Evolutionary conservation across 768 basidiomycete genomes (phyloP).

Genomic region (Leccinum arenicola): DNA sequence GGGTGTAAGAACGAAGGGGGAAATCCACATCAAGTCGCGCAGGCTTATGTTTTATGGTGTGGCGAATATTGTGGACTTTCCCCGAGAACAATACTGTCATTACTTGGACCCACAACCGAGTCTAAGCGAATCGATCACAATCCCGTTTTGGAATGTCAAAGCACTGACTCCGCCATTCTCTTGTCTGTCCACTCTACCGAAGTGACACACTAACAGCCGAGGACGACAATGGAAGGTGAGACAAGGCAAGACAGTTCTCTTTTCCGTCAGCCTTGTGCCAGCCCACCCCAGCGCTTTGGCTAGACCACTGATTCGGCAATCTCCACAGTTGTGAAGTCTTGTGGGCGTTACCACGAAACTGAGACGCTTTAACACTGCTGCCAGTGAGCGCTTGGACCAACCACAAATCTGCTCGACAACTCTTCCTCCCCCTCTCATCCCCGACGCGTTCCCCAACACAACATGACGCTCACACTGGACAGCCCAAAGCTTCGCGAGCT

Average conservation of each 20-base stretch:
- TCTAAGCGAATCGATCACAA: slow-evolving; percentile 11
- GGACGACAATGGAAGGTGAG: slow-evolving; percentile 1
- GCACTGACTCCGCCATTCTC: slow-evolving; percentile 3
- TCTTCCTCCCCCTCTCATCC: neutral
- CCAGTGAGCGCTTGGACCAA: too few relatives aligned
- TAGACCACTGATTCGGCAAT: neutral
- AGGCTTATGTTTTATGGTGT: slow-evolving; percentile 10
- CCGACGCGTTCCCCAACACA: neutral
- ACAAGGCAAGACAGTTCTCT: neutral
- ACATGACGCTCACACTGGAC: slow-evolving; percentile 11
- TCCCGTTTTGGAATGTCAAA: slow-evolving; percentile 15
- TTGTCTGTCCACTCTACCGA: neutral
- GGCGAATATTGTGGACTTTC: slow-evolving; percentile 1
- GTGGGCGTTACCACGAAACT: too few relatives aligned
- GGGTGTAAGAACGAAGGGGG: neutral
- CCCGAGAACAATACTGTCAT: slow-evolving; percentile 12
- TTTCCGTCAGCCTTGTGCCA: too few relatives aligned
- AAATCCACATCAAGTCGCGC: neutral
- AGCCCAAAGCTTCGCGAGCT: slow-evolving; percentile 21
- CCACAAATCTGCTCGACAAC: neutral
- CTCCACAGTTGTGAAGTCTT: too few relatives aligned
- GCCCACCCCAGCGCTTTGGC: neutral
- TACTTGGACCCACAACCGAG: slow-evolving; percentile 16
- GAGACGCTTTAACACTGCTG: too few relatives aligned
- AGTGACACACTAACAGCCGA: neutral